Base-by-base conservation (phyloP, 495 filamentous ascomycete genomes). In the Tuber brumale region DNA sequence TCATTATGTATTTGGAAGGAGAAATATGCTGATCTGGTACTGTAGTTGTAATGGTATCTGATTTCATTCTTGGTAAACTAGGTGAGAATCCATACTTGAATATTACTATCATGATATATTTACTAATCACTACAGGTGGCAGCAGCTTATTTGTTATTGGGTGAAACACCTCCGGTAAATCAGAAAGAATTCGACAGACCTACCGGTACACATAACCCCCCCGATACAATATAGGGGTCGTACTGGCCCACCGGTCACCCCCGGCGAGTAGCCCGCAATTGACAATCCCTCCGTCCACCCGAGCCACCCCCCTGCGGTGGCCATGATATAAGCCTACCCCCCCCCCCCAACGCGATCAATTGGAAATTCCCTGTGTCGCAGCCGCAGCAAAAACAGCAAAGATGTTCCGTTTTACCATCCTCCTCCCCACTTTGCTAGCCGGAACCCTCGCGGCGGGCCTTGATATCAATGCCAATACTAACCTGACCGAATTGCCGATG, bases 401-500 rank as follows among this genome's bases (percentile, higher is more conserved):
- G n/a, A 66, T 66, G 57, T 35, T 66, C 57, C 27, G 27, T 7
- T 66, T 27, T 31, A 18, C 27, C 5, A 1, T 35, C 27, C 31
- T 51, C 46, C 19, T 66, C 46, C 19, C 35, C 10, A 18, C 57
- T 16, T 66, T 31, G 57, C 27, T 66, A 0, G 27, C 27, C 7
- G 57, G 57, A 66, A 66, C 27, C 57, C 57, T 35, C 27, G 57
- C 27, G 0, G 27, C 3, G 57, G 27, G 57, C 16, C 57, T 18
- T 66, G 57, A 18, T 7, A 66, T 66, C 31, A 19, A 31, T 1
- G 57, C 57, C 27, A 35, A 31, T 14, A 66, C 27, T 10, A 66
- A 66, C 16, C 27, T 66, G 57, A 27, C 57, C 6, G 27, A 66
- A 66, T 35, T 66, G 10, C 70, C 66, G 3, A 80, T 76, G 70